Conservation (phyloP, 2,329 filamentous ascomycete genomes). For the Aspergillus unguis region DNA sequence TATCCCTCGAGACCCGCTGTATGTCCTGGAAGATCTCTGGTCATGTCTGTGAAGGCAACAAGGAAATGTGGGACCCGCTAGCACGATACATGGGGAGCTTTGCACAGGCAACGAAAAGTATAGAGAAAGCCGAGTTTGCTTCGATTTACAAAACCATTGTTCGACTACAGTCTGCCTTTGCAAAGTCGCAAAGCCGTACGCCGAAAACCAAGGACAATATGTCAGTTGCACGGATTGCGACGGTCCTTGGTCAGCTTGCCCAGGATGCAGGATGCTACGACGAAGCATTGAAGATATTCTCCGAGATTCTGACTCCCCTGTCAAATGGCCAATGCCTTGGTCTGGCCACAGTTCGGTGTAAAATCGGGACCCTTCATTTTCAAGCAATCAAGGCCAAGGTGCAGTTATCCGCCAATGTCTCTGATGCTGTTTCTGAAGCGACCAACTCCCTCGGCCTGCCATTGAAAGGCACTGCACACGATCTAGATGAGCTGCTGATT, state of each 20-base stretch:
- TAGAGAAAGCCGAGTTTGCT: conserved; percentile 39
- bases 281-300: conserved; percentile 38
- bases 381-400: conserved; percentile 27
- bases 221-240: conserved; percentile 33
- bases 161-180: conserved; percentile 32
- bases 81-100: conserved; percentile 39
- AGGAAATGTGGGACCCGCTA: conserved; percentile 45
- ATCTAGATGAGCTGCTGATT: conserved; percentile 45
- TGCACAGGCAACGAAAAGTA: conserved; percentile 30
- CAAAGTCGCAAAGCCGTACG: conserved; percentile 27
- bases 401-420: conserved; percentile 19
- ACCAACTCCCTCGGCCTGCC: conserved; percentile 34
- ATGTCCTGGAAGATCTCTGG: conserved; percentile 43
- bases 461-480: conserved; percentile 38
- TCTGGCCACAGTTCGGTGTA: conserved; percentile 38
- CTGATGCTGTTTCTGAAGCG: conserved; percentile 32
- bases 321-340: conserved; percentile 31
- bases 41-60: conserved; percentile 40
- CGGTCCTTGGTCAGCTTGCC: conserved; percentile 39
- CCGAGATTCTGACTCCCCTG: conserved; percentile 30
- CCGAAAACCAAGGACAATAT: conserved; percentile 22
- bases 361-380: conserved; percentile 37
- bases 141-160: conserved; percentile 35
- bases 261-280: conserved; percentile 39
- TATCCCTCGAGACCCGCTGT: conserved; percentile 40